Percentiles rank a stretch among this genome's conserved stretches.
These are phyloP conservation scores for Solanum piurae DNA, from an alignment of 257 asterid genomes.

Conservation along the genomic window DNA sequence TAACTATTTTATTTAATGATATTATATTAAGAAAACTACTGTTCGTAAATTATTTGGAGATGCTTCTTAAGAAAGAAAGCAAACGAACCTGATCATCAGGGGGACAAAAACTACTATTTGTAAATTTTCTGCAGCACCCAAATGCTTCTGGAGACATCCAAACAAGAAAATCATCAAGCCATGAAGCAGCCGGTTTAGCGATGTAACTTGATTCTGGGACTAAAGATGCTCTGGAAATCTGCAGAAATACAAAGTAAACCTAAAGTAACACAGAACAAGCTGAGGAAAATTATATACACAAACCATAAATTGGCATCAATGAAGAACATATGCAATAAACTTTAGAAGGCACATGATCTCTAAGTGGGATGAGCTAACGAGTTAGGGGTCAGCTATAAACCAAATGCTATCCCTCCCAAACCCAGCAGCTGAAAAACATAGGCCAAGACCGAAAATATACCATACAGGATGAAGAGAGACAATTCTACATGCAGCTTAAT, in stretches of 20 bases:
- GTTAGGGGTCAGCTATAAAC: background rate
- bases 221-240: slow-evolving; percentile 90
- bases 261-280: background rate
- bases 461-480: background rate
- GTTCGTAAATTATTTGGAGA: background rate
- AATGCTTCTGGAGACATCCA: slow-evolving; percentile 98
- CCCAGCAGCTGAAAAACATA: background rate
- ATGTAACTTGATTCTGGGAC: slow-evolving; percentile 83
- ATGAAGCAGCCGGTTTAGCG: slow-evolving; percentile 99
- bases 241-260: slow-evolving; percentile 17
- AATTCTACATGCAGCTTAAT: background rate
- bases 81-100: slow-evolving; percentile 82
- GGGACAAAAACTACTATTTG: slow-evolving; percentile 81
- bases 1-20: background rate
- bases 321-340: background rate
- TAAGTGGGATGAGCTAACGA: background rate
- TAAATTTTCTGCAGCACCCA: slow-evolving; percentile 93
- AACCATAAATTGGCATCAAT: background rate
- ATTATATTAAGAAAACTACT: background rate
- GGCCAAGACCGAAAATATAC: background rate
- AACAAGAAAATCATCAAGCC: slow-evolving; percentile 98
- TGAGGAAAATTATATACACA: background rate
- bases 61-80: background rate
- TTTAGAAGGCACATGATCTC: background rate
- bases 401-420: background rate